These are phyloP conservation scores for Rhodotorula glutinis DNA, from an alignment of 1,284 basidiomycete genomes.

Conservation along the genomic window DNA sequence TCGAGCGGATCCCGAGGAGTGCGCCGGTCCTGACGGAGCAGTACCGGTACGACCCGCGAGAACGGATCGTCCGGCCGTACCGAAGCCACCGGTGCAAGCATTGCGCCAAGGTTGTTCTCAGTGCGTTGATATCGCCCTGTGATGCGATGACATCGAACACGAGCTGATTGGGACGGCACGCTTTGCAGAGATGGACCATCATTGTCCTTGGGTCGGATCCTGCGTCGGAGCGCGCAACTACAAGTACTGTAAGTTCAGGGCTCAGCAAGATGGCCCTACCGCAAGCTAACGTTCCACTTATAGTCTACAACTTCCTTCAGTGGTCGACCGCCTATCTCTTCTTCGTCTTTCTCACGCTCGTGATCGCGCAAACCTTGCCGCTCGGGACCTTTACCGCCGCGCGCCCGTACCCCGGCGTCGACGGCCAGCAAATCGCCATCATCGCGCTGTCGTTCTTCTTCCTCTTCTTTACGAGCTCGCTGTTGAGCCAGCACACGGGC, in stretches of 20 bases:
- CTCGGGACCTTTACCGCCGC: slow-evolving; percentile 44
- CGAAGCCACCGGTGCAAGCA: slow-evolving; percentile 69
- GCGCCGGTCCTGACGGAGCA: slow-evolving; percentile 57
- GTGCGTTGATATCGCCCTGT: no score
- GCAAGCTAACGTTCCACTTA: slow-evolving; percentile 1
- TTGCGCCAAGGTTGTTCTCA: slow-evolving; percentile 39
- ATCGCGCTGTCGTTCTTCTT: slow-evolving; percentile 66
- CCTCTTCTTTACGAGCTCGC: slow-evolving; percentile 61
- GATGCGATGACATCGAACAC: no score
- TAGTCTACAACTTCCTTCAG: slow-evolving; percentile 60
- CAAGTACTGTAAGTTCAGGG: slow-evolving; percentile 50
- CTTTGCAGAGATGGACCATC: slow-evolving; percentile 37
- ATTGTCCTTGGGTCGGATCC: slow-evolving; percentile 30
- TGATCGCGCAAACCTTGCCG: slow-evolving; percentile 54
- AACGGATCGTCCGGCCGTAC: slow-evolving; percentile 55
- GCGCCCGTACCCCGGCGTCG: slow-evolving; percentile 50
- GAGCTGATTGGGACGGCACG: background rate
- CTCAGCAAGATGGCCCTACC: no score
- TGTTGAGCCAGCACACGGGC: slow-evolving; percentile 61
- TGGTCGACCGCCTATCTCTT: slow-evolving; percentile 59
- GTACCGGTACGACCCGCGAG: slow-evolving; percentile 60
- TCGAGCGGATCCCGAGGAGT: slow-evolving; percentile 36
- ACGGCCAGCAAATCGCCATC: slow-evolving; percentile 64
- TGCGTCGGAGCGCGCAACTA: slow-evolving; percentile 78
- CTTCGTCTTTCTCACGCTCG: slow-evolving; percentile 61